Percentiles rank a stretch among this genome's conserved stretches.
Evolutionary conservation across 345 rosid species (phyloP).

Genomic region (Hypericum androsaemum): DNA sequence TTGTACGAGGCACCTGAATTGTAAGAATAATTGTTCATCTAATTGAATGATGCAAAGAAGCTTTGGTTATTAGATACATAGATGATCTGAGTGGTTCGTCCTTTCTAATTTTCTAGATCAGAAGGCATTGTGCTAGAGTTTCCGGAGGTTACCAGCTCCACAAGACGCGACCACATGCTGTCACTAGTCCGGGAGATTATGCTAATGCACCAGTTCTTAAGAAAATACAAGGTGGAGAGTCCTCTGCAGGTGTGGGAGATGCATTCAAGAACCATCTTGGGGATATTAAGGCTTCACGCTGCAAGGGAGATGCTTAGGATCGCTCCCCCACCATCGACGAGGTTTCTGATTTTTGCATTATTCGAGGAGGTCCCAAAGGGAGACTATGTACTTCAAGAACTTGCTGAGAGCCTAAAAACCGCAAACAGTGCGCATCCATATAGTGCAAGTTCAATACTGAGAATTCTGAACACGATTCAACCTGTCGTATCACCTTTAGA

Average conservation of each 20-base stretch:
- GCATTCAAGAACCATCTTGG: constrained; percentile 70
- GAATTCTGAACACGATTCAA: constrained; percentile 38
- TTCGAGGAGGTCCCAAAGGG: constrained; percentile 83
- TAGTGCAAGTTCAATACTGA: constrained; percentile 65
- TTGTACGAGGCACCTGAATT: constrained; percentile 54
- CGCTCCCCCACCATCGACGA: constrained; percentile 62
- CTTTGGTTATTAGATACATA: too few species aligned
- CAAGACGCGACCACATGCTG: constrained; percentile 91
- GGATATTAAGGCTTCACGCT: constrained; percentile 79
- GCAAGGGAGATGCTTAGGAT: constrained; percentile 84
- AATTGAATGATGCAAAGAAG: not conserved
- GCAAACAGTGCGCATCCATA: constrained; percentile 32
- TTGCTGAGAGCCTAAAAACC: constrained; percentile 55
- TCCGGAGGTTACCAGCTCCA: constrained; percentile 90
- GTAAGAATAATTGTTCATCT: constrained; percentile 36
- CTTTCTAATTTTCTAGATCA: constrained; percentile 27
- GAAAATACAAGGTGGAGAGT: constrained; percentile 33
- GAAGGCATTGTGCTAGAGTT: constrained; percentile 81
- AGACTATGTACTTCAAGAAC: constrained; percentile 64
- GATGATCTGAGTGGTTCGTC: not conserved
- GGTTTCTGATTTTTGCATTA: constrained; percentile 69
- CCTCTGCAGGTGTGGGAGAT: constrained; percentile 63
- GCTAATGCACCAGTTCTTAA: constrained; percentile 64
- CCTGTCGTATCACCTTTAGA: constrained; percentile 20
- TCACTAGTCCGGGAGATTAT: constrained; percentile 57